Conservation (phyloP, 805 yeast genomes). For the Hyphopichia homilentoma region DNA sequence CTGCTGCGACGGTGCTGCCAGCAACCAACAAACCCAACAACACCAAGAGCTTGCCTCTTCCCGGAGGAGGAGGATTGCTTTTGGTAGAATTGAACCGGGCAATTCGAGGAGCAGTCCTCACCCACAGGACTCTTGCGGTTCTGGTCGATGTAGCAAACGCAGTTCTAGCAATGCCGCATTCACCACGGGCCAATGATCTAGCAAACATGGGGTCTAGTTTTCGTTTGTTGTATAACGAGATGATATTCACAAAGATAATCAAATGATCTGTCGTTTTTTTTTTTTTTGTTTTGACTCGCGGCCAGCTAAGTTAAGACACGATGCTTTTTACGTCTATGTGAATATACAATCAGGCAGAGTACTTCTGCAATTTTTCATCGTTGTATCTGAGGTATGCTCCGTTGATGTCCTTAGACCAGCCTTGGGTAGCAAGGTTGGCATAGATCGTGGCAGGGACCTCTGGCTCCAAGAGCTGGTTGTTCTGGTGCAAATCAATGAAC, state of each 20-base stretch:
- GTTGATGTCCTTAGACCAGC: constrained; percentile 52
- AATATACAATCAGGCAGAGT: too few species aligned
- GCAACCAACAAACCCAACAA: constrained; percentile 46
- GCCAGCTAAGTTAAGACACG: too few species aligned
- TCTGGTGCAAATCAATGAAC: constrained; percentile 60
- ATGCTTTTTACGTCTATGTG: too few species aligned
- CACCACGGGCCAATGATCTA: background rate
- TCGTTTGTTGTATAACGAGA: too few species aligned
- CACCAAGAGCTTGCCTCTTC: constrained; percentile 23
- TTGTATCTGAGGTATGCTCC: constrained; percentile 68
- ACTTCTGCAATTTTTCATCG: constrained; percentile 38
- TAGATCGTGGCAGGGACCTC: constrained; percentile 68
- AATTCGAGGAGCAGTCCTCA: too few species aligned
- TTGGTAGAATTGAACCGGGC: constrained; percentile 12
- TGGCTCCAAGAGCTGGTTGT: constrained; percentile 60
- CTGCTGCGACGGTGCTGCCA: constrained; percentile 44
- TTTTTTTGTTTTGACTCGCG: too few species aligned
- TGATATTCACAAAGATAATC: too few species aligned
- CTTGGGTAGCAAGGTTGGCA: constrained; percentile 60
- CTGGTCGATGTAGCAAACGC: too few species aligned
- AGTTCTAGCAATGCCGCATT: too few species aligned
- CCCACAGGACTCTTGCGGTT: too few species aligned
- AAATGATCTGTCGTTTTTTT: too few species aligned
- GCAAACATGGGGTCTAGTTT: too few species aligned
- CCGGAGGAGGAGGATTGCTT: constrained; percentile 11